Evolutionary conservation across 768 basidiomycete genomes (phyloP).

Genomic region (Naematelia aurantialba): DNA sequence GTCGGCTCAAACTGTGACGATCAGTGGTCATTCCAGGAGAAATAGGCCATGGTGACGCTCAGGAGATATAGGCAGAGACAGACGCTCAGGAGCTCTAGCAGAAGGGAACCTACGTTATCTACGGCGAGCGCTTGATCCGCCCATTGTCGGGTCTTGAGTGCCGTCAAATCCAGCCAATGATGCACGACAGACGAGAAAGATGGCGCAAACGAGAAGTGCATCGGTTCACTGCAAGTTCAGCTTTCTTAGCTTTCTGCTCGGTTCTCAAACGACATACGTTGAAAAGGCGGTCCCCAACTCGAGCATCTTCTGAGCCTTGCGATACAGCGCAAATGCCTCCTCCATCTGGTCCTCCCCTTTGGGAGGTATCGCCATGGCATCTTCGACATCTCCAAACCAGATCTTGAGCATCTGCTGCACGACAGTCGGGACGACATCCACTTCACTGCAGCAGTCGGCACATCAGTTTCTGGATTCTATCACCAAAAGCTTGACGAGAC

Average conservation of each 20-base stretch:
- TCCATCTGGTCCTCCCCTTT: constrained; percentile 46
- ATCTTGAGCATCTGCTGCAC: constrained; percentile 27
- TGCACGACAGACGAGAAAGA: constrained; percentile 86
- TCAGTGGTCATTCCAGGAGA: not conserved
- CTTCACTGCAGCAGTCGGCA: constrained; percentile 9
- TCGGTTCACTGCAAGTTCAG: constrained; percentile 11
- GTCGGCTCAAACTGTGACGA: constrained; percentile 59
- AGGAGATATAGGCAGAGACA: too few species aligned
- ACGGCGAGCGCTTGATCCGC: constrained; percentile 82
- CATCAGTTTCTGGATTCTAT: not conserved
- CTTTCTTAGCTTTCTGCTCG: not conserved
- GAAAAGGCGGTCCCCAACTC: constrained; percentile 82
- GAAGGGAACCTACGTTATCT: constrained; percentile 63
- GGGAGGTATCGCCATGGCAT: constrained; percentile 16
- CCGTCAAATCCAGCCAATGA: constrained; percentile 83
- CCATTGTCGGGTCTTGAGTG: constrained; percentile 88
- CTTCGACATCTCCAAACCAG: constrained; percentile 33
- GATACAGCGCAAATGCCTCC: constrained; percentile 82
- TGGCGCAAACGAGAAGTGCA: constrained; percentile 53
- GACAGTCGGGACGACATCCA: constrained; percentile 31
- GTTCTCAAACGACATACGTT: constrained; percentile 56
- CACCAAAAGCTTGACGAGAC: constrained; percentile 33
- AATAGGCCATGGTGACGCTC: too few species aligned
- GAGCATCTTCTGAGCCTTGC: constrained; percentile 67
- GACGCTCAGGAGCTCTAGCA: too few species aligned